Percentiles rank a stretch among this genome's conserved stretches.
phyloP scores from a whole-genome alignment of 768 basidiomycete genomes.

The Auricularia heimuer region DNA sequence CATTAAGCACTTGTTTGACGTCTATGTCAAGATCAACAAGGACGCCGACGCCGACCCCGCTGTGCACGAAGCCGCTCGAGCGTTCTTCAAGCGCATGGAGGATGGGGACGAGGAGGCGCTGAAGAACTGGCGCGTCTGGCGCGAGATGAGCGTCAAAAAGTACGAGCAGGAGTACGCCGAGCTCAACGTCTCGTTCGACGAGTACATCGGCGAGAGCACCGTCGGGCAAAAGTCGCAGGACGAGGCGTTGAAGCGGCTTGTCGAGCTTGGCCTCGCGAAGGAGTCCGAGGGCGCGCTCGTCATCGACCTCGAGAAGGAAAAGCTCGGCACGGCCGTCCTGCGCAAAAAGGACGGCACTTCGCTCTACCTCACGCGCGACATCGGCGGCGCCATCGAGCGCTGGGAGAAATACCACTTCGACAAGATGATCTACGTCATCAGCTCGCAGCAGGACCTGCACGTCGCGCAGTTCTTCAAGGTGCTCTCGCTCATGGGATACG shows the following conservation, averaged over 20 bases:
- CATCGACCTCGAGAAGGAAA: slow-evolving; percentile 81
- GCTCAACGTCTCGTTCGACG: slow-evolving; percentile 84
- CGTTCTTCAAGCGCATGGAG: slow-evolving; percentile 93
- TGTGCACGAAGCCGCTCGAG: slow-evolving; percentile 67
- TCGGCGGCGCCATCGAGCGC: slow-evolving; percentile 87
- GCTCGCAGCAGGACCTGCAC: slow-evolving; percentile 81
- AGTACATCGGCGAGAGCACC: slow-evolving; percentile 84
- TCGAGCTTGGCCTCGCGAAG: slow-evolving; percentile 60
- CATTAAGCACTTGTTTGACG: slow-evolving; percentile 88
- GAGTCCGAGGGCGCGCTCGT: slow-evolving; percentile 78
- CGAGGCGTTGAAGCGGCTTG: slow-evolving; percentile 54
- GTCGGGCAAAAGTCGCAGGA: slow-evolving; percentile 68
- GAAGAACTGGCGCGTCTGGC: slow-evolving; percentile 86
- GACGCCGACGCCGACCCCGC: slow-evolving; percentile 65
- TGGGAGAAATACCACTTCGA: slow-evolving; percentile 86
- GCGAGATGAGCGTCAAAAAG: slow-evolving; percentile 80
- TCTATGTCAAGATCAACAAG: slow-evolving; percentile 90
- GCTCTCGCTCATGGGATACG: slow-evolving; percentile 78
- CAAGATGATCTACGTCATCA: slow-evolving; percentile 90
- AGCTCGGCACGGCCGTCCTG: slow-evolving; percentile 83
- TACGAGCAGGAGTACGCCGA: slow-evolving; percentile 82
- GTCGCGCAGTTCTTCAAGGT: slow-evolving; percentile 90
- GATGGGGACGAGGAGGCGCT: slow-evolving; percentile 77
- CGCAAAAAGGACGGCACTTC: slow-evolving; percentile 89
- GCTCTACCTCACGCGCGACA: slow-evolving; percentile 91